Conservation (phyloP, 371 early-diverging fungal genomes). For the Mortierella sp. region DNA sequence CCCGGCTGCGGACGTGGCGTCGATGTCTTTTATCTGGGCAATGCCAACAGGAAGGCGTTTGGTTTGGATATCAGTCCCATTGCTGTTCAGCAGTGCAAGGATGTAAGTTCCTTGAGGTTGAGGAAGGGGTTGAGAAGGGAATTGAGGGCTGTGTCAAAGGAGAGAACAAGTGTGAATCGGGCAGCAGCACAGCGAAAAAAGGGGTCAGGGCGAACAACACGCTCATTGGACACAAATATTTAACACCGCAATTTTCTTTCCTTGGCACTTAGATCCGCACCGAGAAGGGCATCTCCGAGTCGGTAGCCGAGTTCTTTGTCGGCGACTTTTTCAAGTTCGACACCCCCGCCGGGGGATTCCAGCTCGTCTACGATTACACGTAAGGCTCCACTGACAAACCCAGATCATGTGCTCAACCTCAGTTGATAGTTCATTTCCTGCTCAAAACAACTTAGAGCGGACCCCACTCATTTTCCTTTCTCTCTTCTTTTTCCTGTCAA, state of each 20-base stretch:
- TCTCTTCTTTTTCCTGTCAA: not conserved
- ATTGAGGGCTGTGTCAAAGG: not conserved
- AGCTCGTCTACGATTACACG: conserved; percentile 90
- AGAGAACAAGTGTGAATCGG: no score
- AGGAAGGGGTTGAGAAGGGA: not conserved
- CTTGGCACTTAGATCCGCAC: conserved; percentile 43
- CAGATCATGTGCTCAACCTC: not conserved
- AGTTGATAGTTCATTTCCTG: not conserved
- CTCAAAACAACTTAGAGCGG: not conserved
- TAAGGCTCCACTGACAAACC: conserved; percentile 40
- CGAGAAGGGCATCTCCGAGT: conserved; percentile 54
- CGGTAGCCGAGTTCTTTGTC: conserved; percentile 66
- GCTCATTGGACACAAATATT: no score
- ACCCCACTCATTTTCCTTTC: not conserved
- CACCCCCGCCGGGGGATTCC: conserved; percentile 68
- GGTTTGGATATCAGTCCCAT: conserved; percentile 82
- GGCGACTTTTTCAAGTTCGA: conserved; percentile 84
- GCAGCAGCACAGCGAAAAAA: no score
- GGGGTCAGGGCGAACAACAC: not conserved
- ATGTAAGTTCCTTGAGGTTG: conserved; percentile 22
- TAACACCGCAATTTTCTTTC: not conserved
- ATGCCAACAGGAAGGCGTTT: conserved; percentile 65
- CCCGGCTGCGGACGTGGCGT: conserved; percentile 91
- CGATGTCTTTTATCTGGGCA: conserved; percentile 82
- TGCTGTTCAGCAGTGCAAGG: conserved; percentile 66